Conservation (phyloP, 1,284 basidiomycete genomes). For the Boletus semigastroideus region DNA sequence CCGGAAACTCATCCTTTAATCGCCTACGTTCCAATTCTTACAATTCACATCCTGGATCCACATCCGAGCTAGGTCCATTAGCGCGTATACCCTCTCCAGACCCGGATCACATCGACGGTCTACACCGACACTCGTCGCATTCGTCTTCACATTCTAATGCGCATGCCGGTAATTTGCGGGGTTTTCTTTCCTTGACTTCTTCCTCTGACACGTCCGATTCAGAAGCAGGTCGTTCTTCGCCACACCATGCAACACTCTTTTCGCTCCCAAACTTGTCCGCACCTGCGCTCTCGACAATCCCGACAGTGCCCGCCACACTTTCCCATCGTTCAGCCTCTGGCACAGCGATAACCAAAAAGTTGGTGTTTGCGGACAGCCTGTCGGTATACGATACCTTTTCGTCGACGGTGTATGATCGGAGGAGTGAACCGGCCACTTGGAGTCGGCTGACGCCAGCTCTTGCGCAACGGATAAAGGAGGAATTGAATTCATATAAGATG, state of each 20-base stretch:
- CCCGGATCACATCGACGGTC: slow-evolving; percentile 83
- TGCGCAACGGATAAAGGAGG: slow-evolving; percentile 95
- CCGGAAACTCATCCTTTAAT: slow-evolving; percentile 42
- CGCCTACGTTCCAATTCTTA: slow-evolving; percentile 79
- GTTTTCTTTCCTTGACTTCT: slow-evolving; percentile 24
- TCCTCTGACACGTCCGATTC: slow-evolving; percentile 29
- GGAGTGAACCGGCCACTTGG: slow-evolving; percentile 96
- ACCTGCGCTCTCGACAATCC: slow-evolving; percentile 72
- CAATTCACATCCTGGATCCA: slow-evolving; percentile 55
- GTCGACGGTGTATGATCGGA: slow-evolving; percentile 85
- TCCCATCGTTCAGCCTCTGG: slow-evolving; percentile 66
- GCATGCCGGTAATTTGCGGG: slow-evolving; percentile 37
- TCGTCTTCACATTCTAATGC: slow-evolving; percentile 38
- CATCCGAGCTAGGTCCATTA: slow-evolving; percentile 65
- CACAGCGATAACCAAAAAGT: slow-evolving; percentile 63
- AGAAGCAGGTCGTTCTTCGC: slow-evolving; percentile 33
- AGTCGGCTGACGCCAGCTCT: slow-evolving; percentile 92
- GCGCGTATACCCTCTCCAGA: slow-evolving; percentile 77
- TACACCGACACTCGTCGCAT: slow-evolving; percentile 63
- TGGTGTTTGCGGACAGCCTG: slow-evolving; percentile 89
- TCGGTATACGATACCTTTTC: slow-evolving; percentile 97
- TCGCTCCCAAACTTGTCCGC: slow-evolving; percentile 86
- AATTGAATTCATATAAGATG: slow-evolving; percentile 96
- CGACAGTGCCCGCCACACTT: slow-evolving; percentile 47
- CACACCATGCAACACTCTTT: slow-evolving; percentile 49